Evolutionary conservation across 2,329 filamentous ascomycete genomes (phyloP), one percentile per base, ranked within the genome.

Genomic region (Sclerotinia trifoliorum): DNA sequence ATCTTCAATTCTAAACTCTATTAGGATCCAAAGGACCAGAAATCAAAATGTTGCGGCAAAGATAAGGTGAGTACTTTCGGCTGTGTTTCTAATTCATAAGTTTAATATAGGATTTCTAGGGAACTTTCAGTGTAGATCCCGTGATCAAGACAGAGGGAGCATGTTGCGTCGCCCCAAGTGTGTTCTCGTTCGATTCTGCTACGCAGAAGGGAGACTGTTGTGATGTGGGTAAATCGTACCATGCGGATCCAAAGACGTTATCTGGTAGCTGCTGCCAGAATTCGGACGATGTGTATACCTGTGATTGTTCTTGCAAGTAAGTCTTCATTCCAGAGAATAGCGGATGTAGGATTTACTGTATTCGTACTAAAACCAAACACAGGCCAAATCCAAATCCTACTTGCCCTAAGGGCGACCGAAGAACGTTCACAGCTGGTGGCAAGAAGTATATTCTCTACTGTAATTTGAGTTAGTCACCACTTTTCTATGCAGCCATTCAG

Each of bases 291-390:
- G 60, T 63, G 29, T 63, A 39, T 42, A 63, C 60, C 17, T 63
- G 60, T 51, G 60, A 63, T n/a, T 63, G 60, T 39, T 63, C 60
- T 63, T 63, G 60, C 60, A 63, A 63, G 60, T 63, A 26, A 51
- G 46, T 63, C 10, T 24, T 39, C 17, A 13, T 17, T 19, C 5
- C 3, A 26, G 32, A 19, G 1, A 19, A 3, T 26, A 5, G 5
- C 7, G 2, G 10, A 8, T 13, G 4, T 21, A 26, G 5, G 13
- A 19, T 11, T 19, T 35, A 35, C 35, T 8, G 2, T 35, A 7
- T 35, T 19, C 11, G n/a, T 49, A 63, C 32, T 63, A 26, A 51
- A 26, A 19, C 7, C 3, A 8, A 21, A 1, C 6, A 11, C 24
- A 63, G 60, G 32, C 19, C 21, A 3, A 63, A 63, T 19, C 60